Percentiles rank a stretch among this genome's conserved stretches.
Evolutionary conservation across 2,329 filamentous ascomycete genomes (phyloP).

Genomic region (Ceratocystis cubensis): DNA sequence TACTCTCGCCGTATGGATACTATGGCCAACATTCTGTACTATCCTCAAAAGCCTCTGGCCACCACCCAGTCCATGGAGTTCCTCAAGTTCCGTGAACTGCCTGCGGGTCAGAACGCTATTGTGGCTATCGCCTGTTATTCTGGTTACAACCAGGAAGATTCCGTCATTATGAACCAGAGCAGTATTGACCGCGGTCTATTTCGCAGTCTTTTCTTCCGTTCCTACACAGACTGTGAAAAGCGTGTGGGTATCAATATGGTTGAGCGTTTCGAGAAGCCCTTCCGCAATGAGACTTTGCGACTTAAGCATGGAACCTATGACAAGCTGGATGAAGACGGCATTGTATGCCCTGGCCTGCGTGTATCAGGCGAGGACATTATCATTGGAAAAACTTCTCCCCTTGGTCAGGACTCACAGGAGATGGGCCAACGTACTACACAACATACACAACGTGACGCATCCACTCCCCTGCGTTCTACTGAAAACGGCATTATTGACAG

Average conservation of each 20-base stretch:
- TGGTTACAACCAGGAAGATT: constrained; percentile 99
- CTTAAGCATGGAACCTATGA: constrained; percentile 94
- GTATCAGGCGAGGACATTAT: constrained; percentile 98
- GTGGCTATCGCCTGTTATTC: constrained; percentile 96
- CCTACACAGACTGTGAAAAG: constrained; percentile 96
- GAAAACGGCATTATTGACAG: constrained; percentile 95
- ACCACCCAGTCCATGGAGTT: constrained; percentile 98
- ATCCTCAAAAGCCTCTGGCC: constrained; percentile 91
- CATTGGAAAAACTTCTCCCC: constrained; percentile 94
- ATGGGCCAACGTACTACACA: constrained; percentile 80
- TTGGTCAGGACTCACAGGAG: constrained; percentile 85
- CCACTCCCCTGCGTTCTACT: constrained; percentile 84
- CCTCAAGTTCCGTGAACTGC: constrained; percentile 91
- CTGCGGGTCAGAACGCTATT: constrained; percentile 94
- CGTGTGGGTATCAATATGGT: constrained; percentile 85
- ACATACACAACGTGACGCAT: constrained; percentile 90
- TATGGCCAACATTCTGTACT: constrained; percentile 98
- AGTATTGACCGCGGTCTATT: constrained; percentile 96
- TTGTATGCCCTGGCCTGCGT: constrained; percentile 83
- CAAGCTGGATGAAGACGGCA: constrained; percentile 93
- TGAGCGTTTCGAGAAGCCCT: constrained; percentile 92
- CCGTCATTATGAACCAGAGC: constrained; percentile 99
- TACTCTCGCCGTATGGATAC: constrained; percentile 97
- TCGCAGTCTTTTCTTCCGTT: constrained; percentile 93
- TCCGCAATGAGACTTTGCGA: constrained; percentile 72